Evolutionary conservation across 2,329 filamentous ascomycete species (phyloP), one percentile per base, ranked within the genome.

Genomic region (Niveomyces coronatus): DNA sequence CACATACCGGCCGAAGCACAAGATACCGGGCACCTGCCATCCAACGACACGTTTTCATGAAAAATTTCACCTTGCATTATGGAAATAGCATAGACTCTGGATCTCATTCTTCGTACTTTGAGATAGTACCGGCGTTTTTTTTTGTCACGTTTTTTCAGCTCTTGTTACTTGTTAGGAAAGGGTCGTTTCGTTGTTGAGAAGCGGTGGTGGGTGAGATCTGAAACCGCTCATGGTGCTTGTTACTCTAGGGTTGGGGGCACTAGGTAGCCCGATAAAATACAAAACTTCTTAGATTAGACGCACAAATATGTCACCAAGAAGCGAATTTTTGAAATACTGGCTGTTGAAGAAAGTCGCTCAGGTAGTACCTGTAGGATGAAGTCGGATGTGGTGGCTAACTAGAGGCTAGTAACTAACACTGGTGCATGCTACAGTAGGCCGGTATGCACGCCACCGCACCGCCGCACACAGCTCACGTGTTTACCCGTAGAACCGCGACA

Each of bases 81-180:
- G 48, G 51, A 53, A 49, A 45, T 50, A 49, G 53, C 54, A 61
- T 62, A 62, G 57, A 62, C 49, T 47, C 48, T 45, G 47, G 49
- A 48, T 46, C 44, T 49, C 50, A 53, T 47, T 42, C 43, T 53
- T 44, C 45, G 48, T 44, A 48, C 49, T 45, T 41, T 45, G 53
- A 31, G 49, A 46, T 49, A 48, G 54, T 41, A 43, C 38, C 19
- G 56, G 55, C 54, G 54, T 61, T 60, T 40, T n/a, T 17, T 48
- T 27, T 37, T 33, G 22, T 13, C 11, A 9, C 28, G 7, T 26
- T 35, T 28, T 36, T 40, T 41, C 26, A 31, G 14, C 20, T 23
- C 9, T 30, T 14, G 13, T 39, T 5, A 9, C 13, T 22, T 35
- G 14, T 29, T 24, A 26, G 31, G 18, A 27, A 30, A 39, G 10